These are phyloP conservation scores for Cutaneotrichosporon sp. DNA, from an alignment of 1,284 basidiomycete species.

Conservation along the genomic window DNA sequence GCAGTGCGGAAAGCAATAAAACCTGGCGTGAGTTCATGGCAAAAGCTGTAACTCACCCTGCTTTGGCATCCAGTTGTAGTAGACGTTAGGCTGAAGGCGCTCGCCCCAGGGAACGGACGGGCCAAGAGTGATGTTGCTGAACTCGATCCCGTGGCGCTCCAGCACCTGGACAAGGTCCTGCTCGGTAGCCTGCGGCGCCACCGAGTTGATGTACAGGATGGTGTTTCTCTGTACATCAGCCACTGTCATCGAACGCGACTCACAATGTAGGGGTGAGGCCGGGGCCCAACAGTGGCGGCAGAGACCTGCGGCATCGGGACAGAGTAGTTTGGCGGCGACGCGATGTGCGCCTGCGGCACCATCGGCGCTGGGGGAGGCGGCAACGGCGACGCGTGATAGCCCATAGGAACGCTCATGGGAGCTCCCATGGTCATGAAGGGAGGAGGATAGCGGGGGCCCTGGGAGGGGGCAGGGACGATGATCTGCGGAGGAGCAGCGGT, in stretches of 20 bases:
- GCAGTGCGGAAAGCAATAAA: slow-evolving; percentile 1
- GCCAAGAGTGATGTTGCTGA: slow-evolving; percentile 23
- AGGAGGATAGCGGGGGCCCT: too few relatives aligned
- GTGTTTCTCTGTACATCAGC: slow-evolving; percentile 6
- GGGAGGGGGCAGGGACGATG: too few relatives aligned
- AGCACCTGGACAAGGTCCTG: slow-evolving; percentile 23
- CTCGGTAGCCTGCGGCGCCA: slow-evolving; percentile 25
- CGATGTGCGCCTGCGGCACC: too few relatives aligned
- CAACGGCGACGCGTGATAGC: too few relatives aligned
- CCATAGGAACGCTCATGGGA: too few relatives aligned
- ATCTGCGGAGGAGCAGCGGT: too few relatives aligned
- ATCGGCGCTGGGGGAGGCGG: too few relatives aligned
- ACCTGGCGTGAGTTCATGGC: background rate
- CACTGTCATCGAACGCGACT: background rate
- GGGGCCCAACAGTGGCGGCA: background rate
- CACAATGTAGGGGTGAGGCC: slow-evolving; percentile 18
- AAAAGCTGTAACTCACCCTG: slow-evolving; percentile 18
- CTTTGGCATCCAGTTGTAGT: slow-evolving; percentile 41
- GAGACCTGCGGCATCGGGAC: background rate
- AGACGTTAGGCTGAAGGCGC: slow-evolving; percentile 30
- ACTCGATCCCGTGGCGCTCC: slow-evolving; percentile 19
- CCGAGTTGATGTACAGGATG: slow-evolving; percentile 27
- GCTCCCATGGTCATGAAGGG: too few relatives aligned
- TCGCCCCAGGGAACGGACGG: slow-evolving; percentile 17
- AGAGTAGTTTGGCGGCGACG: too few relatives aligned